Evolutionary conservation across 345 rosid genomes (phyloP).

Genomic region (Clarkia xantiana): DNA sequence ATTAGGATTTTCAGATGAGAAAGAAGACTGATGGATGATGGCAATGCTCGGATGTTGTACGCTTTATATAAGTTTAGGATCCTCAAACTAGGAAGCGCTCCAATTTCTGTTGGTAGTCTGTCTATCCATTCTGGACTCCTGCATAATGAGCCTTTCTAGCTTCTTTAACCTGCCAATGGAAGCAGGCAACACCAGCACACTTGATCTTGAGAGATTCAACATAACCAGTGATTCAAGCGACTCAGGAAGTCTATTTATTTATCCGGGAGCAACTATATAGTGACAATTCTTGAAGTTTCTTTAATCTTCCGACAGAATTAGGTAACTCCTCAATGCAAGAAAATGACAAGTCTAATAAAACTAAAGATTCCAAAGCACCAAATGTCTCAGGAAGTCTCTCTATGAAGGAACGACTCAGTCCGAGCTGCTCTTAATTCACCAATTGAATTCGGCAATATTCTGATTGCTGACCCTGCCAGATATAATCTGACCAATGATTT

Average conservation of each 20-base stretch:
- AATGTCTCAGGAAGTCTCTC: not conserved
- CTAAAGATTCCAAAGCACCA: not conserved
- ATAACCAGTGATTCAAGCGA: not conserved
- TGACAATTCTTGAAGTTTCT: not conserved
- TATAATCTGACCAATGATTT: not conserved
- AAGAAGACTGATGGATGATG: not conserved
- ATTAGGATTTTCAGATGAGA: not conserved
- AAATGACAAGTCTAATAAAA: not conserved
- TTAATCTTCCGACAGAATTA: not conserved
- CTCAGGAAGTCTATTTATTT: conserved; percentile 1
- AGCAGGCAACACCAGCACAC: not conserved
- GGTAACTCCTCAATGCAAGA: not conserved
- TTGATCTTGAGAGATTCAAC: conserved; percentile 1
- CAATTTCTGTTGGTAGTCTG: not conserved
- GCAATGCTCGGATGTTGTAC: not conserved
- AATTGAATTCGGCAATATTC: too few relatives aligned
- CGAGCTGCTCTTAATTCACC: not conserved
- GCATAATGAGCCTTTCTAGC: not conserved
- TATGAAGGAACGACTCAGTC: not conserved
- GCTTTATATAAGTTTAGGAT: not conserved
- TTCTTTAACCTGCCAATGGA: conserved; percentile 1
- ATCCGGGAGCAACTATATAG: not conserved
- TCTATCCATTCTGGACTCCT: not conserved
- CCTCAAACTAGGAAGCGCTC: not conserved
- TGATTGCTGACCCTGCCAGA: not conserved